Evolutionary conservation across 2,329 filamentous ascomycete species (phyloP).

Genomic region (Phialophora tarda): DNA sequence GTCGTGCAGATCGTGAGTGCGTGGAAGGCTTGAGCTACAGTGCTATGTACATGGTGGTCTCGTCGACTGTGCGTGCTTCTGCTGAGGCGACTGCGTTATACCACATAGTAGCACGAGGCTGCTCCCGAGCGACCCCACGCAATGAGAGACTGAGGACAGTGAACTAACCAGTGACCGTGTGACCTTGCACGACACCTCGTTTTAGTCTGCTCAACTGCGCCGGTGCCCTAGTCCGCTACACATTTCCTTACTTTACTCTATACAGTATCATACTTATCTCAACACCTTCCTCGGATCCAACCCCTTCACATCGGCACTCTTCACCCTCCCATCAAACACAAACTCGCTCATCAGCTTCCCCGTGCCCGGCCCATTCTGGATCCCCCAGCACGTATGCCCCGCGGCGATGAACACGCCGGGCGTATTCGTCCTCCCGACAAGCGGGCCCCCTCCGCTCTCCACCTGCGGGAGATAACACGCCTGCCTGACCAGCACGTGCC

Average conservation of each 20-base stretch:
- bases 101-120: background rate
- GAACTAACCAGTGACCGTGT: too few species aligned
- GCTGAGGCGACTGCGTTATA: background rate
- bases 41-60: background rate
- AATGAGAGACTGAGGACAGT: background rate
- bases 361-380: slow-evolving; percentile 91
- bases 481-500: slow-evolving; percentile 75
- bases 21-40: slow-evolving; percentile 39
- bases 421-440: slow-evolving; percentile 76
- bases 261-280: slow-evolving; percentile 23
- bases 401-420: slow-evolving; percentile 80
- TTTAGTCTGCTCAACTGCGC: too few species aligned
- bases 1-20: slow-evolving; percentile 67
- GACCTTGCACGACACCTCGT: too few species aligned
- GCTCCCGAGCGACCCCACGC: background rate
- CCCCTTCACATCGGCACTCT: slow-evolving; percentile 68
- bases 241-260: background rate
- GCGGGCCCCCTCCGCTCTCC: slow-evolving; percentile 62
- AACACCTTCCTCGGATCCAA: slow-evolving; percentile 70
- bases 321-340: slow-evolving; percentile 73
- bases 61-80: background rate
- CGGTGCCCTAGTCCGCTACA: too few species aligned
- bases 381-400: slow-evolving; percentile 97
- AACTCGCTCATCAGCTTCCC: slow-evolving; percentile 81
- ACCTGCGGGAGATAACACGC: slow-evolving; percentile 93